Conservation (phyloP, 2,329 filamentous ascomycete species). For the Juglanconis oblonga region DNA sequence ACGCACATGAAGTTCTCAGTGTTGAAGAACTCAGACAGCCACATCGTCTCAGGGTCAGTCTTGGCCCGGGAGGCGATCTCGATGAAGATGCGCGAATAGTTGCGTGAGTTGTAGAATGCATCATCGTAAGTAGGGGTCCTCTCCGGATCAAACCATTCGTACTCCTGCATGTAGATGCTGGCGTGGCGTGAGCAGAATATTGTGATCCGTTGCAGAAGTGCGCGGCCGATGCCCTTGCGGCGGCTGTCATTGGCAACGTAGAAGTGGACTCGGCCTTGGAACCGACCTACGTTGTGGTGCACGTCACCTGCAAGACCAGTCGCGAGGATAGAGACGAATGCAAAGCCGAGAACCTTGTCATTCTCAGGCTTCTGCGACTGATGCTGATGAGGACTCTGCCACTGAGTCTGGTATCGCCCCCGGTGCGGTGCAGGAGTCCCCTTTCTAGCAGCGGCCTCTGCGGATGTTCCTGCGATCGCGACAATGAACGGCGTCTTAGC, state of each 20-base stretch:
- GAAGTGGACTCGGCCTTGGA: constrained; percentile 11
- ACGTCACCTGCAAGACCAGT: constrained; percentile 10
- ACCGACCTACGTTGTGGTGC: constrained; percentile 9
- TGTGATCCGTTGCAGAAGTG: constrained; percentile 9
- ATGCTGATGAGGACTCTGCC: background rate
- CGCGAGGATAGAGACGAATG: constrained; percentile 4
- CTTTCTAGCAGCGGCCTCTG: background rate
- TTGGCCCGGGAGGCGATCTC: constrained; percentile 8
- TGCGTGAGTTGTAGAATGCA: constrained; percentile 1
- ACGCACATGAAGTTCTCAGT: constrained; percentile 5
- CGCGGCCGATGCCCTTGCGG: constrained; percentile 12
- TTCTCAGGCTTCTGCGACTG: background rate
- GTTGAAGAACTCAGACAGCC: constrained; percentile 6
- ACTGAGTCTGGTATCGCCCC: background rate
- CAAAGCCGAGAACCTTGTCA: constrained; percentile 15
- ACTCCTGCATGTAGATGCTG: background rate
- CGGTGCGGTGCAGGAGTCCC: background rate
- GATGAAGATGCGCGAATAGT: constrained; percentile 13
- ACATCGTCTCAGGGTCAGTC: constrained; percentile 9
- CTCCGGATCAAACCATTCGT: constrained; percentile 2
- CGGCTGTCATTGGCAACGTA: constrained; percentile 13
- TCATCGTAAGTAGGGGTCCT: background rate
- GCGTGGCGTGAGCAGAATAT: constrained; percentile 7
- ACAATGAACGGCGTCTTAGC: constrained; percentile 16
- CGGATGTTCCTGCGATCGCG: constrained; percentile 2